Evolutionary conservation across 23 red algal genomes (phyloP).

Genomic region (Gracilariopsis chorda): DNA sequence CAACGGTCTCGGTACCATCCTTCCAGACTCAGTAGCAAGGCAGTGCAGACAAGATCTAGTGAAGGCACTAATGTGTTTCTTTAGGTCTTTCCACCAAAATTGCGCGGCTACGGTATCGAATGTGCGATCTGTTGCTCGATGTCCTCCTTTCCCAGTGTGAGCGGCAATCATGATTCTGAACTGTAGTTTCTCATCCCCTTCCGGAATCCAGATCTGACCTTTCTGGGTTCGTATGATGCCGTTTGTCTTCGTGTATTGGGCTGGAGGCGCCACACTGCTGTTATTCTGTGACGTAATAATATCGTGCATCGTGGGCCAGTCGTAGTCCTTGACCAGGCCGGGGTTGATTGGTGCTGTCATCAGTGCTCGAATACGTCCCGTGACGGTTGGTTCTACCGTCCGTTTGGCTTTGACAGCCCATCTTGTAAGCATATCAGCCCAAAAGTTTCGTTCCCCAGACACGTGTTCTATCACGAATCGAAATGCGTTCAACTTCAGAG

Average conservation of each 20-base stretch:
- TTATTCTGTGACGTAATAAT: neutral
- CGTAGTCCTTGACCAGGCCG: neutral
- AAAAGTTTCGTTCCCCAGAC: neutral
- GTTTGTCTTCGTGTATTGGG: neutral
- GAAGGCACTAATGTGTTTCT: neutral
- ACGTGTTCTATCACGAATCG: neutral
- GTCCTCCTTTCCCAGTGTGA: neutral
- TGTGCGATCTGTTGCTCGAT: neutral
- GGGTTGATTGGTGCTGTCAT: neutral
- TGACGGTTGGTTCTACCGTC: neutral
- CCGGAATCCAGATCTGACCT: constrained; percentile 1
- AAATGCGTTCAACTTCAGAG: neutral
- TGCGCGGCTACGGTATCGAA: neutral
- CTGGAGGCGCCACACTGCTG: neutral
- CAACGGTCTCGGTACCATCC: neutral
- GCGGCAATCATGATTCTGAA: constrained; percentile 23
- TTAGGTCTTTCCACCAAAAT: neutral
- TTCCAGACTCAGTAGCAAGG: neutral
- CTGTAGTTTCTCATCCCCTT: neutral
- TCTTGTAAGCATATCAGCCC: neutral
- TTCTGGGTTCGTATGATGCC: neutral
- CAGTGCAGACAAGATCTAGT: constrained; percentile 13
- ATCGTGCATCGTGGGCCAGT: neutral
- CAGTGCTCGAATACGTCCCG: neutral
- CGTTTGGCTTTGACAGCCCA: neutral